Evolutionary conservation across 2,329 filamentous ascomycete genomes (phyloP), one percentile per base, ranked within the genome.

Genomic region (Diaporthe citriasiana): DNA sequence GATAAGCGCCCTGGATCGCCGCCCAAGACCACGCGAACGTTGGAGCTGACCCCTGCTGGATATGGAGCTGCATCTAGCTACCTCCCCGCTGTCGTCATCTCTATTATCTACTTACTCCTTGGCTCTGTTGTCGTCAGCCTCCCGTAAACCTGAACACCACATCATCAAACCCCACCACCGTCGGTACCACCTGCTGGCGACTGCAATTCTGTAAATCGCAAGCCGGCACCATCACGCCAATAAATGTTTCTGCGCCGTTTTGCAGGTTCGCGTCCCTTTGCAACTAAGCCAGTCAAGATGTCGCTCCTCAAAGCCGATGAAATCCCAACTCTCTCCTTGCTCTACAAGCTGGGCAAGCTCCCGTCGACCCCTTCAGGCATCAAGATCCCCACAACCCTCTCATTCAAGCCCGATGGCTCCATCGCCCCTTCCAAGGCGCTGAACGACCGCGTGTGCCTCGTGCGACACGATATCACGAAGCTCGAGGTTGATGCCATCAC

Each of bases 401-500:
- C 76, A 57, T 76, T 79, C 13, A 77, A 79, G 17, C 76, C 81
- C 8, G 69, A 70, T 66, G 77, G 53, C 53, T 76, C 77, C 51
- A 78, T 70, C 65, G 30, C 77, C 51, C 80, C 82, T 6, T 90
- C 88, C n/a, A 82, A 87, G 72, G 78, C 82, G 13, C 85, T 93
- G 84, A 97, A 97, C 85, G 84, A 90, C 80, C 91, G 90, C 76
- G 88, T 98, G 78, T 90, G 89, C 59, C 85, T 96, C 50, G 87
- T 95, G 77, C 89, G 90, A 73, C 90, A 91, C 78, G 95, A 98
- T 82, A 97, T 98, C 82, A 98, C 95, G 19, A 91, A 87, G 19
- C 89, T 98, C 5, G 82, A 88, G 42, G 88, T 95, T 59, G 94
- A 95, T 80, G 93, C 93, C 76, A 97, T 98, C 78, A 95, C 98